phyloP scores from a whole-genome alignment of 306 rosid species.

The Quercus parvula region DNA sequence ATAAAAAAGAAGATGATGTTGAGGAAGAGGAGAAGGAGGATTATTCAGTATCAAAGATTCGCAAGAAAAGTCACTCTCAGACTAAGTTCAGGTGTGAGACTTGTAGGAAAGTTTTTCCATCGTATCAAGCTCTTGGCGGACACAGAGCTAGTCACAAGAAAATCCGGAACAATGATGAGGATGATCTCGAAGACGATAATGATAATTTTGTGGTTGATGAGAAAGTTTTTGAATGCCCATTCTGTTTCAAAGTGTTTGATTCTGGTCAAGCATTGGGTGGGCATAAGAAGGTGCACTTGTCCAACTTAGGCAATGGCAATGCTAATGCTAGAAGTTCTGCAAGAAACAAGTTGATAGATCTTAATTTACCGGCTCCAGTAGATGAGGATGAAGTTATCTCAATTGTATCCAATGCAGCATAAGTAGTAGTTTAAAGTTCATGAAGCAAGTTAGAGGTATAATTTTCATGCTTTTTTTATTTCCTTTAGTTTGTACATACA shows the following conservation, averaged over 20 bases:
- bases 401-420: not conserved
- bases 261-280: conserved; percentile 65
- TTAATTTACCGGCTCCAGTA: conserved; percentile 41
- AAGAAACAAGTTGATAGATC: conserved; percentile 31
- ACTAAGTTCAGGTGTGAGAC: conserved; percentile 37
- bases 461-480: not conserved
- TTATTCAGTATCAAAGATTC: not conserved
- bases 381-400: conserved; percentile 18
- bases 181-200: not conserved
- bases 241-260: conserved; percentile 40
- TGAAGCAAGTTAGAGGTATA: not conserved
- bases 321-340: conserved; percentile 5
- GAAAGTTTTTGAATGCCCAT: conserved; percentile 30
- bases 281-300: conserved; percentile 57
- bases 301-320: not conserved
- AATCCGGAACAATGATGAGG: not conserved
- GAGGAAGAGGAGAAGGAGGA: conserved; percentile 2
- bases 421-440: not conserved
- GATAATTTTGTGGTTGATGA: not conserved
- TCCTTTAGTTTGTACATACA: not conserved
- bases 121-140: conserved; percentile 66
- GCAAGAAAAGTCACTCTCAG: not conserved
- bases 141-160: conserved; percentile 58
- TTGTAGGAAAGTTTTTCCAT: conserved; percentile 37
- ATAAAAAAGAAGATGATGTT: not conserved